Conservation (phyloP, 768 basidiomycete genomes). For the Rhizopogon vulgaris region DNA sequence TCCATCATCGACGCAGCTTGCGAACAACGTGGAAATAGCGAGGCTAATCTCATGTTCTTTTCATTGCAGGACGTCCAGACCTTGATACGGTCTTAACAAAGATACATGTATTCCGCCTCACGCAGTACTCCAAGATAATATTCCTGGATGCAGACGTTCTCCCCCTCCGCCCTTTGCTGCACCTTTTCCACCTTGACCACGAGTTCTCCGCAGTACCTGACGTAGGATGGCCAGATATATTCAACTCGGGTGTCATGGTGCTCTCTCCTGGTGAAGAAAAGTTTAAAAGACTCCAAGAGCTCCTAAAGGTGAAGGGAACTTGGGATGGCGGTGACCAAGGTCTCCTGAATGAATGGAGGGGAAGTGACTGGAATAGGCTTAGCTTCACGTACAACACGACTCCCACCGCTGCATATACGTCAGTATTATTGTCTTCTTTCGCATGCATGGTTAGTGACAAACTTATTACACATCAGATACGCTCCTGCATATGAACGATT, state of each 20-base stretch:
- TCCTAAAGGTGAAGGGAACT: conserved; percentile 74
- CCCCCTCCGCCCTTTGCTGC: conserved; percentile 81
- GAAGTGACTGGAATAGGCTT: conserved; percentile 82
- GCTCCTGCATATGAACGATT: conserved; percentile 95
- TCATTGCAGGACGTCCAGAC: conserved; percentile 78
- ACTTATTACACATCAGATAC: conserved; percentile 51
- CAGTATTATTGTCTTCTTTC: conserved; percentile 30
- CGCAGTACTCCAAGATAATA: conserved; percentile 78
- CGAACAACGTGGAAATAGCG: neutral
- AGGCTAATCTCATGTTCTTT: conserved; percentile 10
- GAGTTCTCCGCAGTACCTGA: conserved; percentile 94
- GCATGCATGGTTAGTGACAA: conserved; percentile 19
- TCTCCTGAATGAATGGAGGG: conserved; percentile 92
- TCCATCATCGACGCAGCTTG: neutral
- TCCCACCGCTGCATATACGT: conserved; percentile 95
- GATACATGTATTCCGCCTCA: conserved; percentile 90
- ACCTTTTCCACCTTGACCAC: conserved; percentile 79
- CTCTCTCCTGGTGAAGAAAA: conserved; percentile 76
- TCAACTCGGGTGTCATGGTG: conserved; percentile 96
- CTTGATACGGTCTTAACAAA: conserved; percentile 93
- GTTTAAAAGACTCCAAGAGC: conserved; percentile 64
- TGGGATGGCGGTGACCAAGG: conserved; percentile 99
- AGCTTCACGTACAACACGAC: conserved; percentile 99
- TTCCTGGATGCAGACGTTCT: conserved; percentile 93
- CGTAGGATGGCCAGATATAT: conserved; percentile 99